A percentile compares a stretch with the other conserved stretches of the same genome.
Evolutionary conservation across 1,139 yeast genomes (phyloP).

Genomic region (Wickerhamomyces sp.): DNA sequence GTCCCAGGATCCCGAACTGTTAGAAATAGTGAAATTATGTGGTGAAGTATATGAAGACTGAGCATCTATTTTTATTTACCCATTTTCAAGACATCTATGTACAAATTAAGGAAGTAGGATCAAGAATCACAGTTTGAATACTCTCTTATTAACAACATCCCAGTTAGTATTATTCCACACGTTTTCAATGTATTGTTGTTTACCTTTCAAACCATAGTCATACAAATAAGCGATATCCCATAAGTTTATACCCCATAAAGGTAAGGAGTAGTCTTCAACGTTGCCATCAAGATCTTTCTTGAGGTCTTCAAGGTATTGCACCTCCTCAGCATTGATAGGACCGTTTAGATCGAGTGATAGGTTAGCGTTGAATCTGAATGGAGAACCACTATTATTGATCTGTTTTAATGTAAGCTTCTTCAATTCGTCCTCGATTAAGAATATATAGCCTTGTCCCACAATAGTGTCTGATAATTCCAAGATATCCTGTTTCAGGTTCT

Average conservation of each 20-base stretch:
- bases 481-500: conserved; percentile 34
- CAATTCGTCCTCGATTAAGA: conserved; percentile 68
- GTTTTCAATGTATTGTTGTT: conserved; percentile 65
- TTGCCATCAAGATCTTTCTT: conserved; percentile 37
- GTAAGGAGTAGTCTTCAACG: conserved; percentile 62
- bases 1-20: conserved; percentile 24
- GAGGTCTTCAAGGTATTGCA: conserved; percentile 41
- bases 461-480: conserved; percentile 41
- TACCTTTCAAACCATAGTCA: conserved; percentile 82
- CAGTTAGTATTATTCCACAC: conserved; percentile 83
- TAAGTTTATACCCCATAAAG: conserved; percentile 71
- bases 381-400: conserved; percentile 86
- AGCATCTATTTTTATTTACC: conserved; percentile 1
- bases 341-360: conserved; percentile 76
- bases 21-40: conserved; percentile 29
- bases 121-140: conserved; percentile 25
- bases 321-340: conserved; percentile 54
- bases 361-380: conserved; percentile 73
- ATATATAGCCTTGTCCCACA: conserved; percentile 79
- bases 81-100: background rate
- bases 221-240: conserved; percentile 86
- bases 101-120: background rate
- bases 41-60: conserved; percentile 9
- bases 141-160: conserved; percentile 73
- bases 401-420: conserved; percentile 62